These are phyloP conservation scores for Entomophthora muscae DNA, from an alignment of 371 early-diverging fungal species.

Conservation along the genomic window DNA sequence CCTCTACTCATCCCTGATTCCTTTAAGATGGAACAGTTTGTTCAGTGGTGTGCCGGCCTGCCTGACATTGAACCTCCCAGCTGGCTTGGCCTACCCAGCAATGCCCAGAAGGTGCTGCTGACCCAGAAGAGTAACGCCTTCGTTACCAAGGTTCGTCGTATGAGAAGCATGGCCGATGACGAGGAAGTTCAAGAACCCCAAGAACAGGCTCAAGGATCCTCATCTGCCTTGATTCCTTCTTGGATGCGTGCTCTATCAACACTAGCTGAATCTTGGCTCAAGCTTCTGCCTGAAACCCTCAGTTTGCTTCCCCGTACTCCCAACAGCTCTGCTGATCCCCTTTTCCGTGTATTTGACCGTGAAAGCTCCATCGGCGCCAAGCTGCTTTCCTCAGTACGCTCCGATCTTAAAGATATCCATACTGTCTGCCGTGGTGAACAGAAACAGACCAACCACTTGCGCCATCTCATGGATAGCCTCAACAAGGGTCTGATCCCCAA, in stretches of 20 bases:
- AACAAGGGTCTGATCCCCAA: slow-evolving; percentile 56
- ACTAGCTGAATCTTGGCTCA: slow-evolving; percentile 37
- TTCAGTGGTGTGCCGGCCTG: slow-evolving; percentile 70
- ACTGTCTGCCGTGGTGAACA: slow-evolving; percentile 51
- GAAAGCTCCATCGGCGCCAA: slow-evolving; percentile 44
- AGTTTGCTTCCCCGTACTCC: slow-evolving; percentile 18
- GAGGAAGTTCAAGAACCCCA: slow-evolving; percentile 36
- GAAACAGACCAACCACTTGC: slow-evolving; percentile 73
- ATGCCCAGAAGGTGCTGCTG: slow-evolving; percentile 82
- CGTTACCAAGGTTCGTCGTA: slow-evolving; percentile 63
- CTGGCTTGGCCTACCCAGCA: slow-evolving; percentile 91
- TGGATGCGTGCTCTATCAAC: slow-evolving; percentile 53
- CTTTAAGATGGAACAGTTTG: slow-evolving; percentile 66
- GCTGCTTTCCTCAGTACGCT: slow-evolving; percentile 39
- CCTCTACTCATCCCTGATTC: slow-evolving; percentile 69
- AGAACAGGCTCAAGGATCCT: slow-evolving; percentile 12
- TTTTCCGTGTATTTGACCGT: slow-evolving; percentile 70
- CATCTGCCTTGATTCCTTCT: slow-evolving; percentile 25
- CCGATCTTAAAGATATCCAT: slow-evolving; percentile 42
- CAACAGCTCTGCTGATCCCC: slow-evolving; percentile 37
- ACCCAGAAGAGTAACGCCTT: slow-evolving; percentile 47
- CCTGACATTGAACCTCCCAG: slow-evolving; percentile 90
- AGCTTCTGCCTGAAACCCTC: slow-evolving; percentile 33
- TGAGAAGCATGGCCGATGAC: slow-evolving; percentile 69
- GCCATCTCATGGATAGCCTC: slow-evolving; percentile 44